Base-by-base conservation (phyloP, 2,329 filamentous ascomycete genomes). In the Macrophomina phaseolina region DNA sequence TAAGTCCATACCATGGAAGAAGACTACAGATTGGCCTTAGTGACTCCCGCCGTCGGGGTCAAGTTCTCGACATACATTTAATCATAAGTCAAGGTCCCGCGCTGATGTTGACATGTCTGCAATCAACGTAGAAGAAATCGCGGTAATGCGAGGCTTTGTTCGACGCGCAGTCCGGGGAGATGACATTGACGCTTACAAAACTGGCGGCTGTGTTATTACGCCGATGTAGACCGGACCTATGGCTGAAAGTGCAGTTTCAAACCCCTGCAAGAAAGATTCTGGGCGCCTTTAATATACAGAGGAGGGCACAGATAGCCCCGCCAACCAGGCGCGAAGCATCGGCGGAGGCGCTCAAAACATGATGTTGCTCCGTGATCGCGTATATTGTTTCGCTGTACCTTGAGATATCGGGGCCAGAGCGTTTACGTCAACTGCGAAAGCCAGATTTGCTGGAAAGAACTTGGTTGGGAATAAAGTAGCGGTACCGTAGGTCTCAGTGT, bases 41-140 rank as follows among this genome's bases (percentile, higher is more conserved):
- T 28, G 66, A 56, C 70, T 34, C 71, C 73, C 6, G 49, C 23
- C 6, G 70, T 67, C 16, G 83, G 81, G 6, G 70, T 69, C n/a
- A 86, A 76, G 63, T 78, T 78, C 75, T 87, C 85, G 30, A 86
- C 82, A 69, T 86, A 86, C 78, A 86, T 84, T 75, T 87, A 84
- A 61, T 79, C 78, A 18, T 61, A 56, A 6, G 16, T 56, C 4
- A 34, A 14, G n/a, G 65, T 4, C 68, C 67, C 7, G 23, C 2
- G 48, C 9, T 30, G 48, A 18, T 51, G 8, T 51, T 30, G 48
- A 51, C 48, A 51, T 51, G 32, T 45, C 42, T 45, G 16, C 42
- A 5, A 16, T 14, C 42, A 4, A 45, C 42, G 42, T 45, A 45
- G 5, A 45, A 45, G 42, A 18, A 45, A 16, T 45, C 42, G 5